Percentiles rank a stretch among this genome's conserved stretches.
phyloP scores from a whole-genome alignment of 176 grass and related monocot species.

The Carex parvula region DNA sequence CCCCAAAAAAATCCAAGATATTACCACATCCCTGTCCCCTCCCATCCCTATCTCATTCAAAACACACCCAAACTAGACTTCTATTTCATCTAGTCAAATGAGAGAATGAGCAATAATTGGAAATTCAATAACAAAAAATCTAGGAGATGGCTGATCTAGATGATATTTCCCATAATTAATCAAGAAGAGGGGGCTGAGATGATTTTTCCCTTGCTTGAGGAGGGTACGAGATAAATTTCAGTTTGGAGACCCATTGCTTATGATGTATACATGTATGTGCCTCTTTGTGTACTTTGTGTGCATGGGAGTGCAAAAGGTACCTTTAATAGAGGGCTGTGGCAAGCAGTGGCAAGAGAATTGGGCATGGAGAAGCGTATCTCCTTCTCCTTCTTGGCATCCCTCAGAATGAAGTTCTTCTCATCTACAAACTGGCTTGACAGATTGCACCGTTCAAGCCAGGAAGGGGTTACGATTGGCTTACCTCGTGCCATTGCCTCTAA shows the following conservation, averaged over 20 bases:
- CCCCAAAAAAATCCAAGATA: background rate
- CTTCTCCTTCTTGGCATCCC: conserved; percentile 78
- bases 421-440: conserved; percentile 63
- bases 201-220: background rate
- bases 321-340: conserved; percentile 61
- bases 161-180: background rate
- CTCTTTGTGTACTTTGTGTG: background rate
- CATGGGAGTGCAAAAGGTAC: conserved; percentile 25
- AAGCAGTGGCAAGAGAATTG: conserved; percentile 54
- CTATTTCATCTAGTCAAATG: background rate
- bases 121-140: background rate
- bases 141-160: background rate
- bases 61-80: background rate
- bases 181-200: background rate
- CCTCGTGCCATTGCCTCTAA: conserved; percentile 82
- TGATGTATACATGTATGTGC: no score
- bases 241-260: background rate
- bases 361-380: conserved; percentile 81
- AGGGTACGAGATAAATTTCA: background rate
- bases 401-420: conserved; percentile 73
- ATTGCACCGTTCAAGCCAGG: conserved; percentile 84
- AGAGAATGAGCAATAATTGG: background rate
- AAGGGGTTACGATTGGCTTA: conserved; percentile 63
- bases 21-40: background rate
- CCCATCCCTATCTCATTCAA: background rate